A percentile compares a stretch with the other conserved stretches of the same genome.
Conservation (phyloP, 345 rosid species). For the Populus tremula region DNA sequence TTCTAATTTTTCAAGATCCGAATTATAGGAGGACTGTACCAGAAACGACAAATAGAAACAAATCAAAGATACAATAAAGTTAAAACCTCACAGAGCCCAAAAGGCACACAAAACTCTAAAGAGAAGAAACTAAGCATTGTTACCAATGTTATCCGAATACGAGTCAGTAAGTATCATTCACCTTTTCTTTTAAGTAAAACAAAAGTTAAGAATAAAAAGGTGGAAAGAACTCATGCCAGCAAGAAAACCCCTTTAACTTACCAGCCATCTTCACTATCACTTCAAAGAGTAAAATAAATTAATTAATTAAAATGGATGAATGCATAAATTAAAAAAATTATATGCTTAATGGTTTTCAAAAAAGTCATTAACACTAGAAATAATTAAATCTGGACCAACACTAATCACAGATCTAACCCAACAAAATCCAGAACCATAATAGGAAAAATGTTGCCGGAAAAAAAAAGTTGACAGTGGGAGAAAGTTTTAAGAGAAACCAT, state of each 20-base stretch:
- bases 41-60: slow-evolving; percentile 25
- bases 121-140: background rate
- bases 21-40: slow-evolving; percentile 7
- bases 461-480: background rate
- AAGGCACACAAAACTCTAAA: slow-evolving; percentile 33
- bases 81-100: slow-evolving; percentile 6
- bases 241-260: background rate
- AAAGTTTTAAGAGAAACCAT: background rate
- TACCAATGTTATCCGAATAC: slow-evolving; percentile 19
- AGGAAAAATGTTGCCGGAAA: slow-evolving; percentile 4
- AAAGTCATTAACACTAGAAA: background rate
- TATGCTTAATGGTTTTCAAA: background rate
- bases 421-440: slow-evolving; percentile 6
- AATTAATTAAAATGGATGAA: background rate
- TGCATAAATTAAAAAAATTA: background rate
- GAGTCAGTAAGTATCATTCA: background rate
- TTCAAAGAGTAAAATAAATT: background rate
- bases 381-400: background rate
- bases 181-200: slow-evolving; percentile 12
- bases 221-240: slow-evolving; percentile 7
- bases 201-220: slow-evolving; percentile 22
- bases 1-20: slow-evolving; percentile 11
- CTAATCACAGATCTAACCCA: slow-evolving; percentile 39
- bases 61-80: slow-evolving; percentile 11
- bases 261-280: slow-evolving; percentile 15